Evolutionary conservation across 345 rosid genomes (phyloP).

Genomic region (Syzygium aromaticum): DNA sequence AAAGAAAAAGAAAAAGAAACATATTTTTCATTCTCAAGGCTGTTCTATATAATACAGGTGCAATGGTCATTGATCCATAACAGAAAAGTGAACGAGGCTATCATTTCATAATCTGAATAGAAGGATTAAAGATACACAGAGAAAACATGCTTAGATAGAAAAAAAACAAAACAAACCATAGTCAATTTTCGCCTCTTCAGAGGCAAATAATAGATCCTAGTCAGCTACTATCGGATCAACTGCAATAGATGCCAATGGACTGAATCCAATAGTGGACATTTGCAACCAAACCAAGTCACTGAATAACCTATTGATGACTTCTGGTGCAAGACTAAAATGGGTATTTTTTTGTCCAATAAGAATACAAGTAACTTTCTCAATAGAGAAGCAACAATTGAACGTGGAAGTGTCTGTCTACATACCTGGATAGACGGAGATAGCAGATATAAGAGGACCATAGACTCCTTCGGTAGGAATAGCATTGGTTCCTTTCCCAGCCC

Average conservation of each 20-base stretch:
- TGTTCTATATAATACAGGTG: neutral
- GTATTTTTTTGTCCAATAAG: no score
- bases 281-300: neutral
- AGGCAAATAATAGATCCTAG: neutral
- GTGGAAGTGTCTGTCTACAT: neutral
- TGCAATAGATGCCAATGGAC: neutral
- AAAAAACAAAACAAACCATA: neutral
- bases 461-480: constrained; percentile 29
- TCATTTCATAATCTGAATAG: neutral
- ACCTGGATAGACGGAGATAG: constrained; percentile 13
- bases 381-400: neutral
- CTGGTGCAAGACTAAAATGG: neutral
- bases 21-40: neutral
- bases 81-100: neutral
- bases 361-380: neutral
- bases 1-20: neutral
- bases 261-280: neutral
- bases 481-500: constrained; percentile 65
- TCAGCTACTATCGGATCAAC: neutral
- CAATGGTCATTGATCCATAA: neutral
- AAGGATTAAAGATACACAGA: neutral
- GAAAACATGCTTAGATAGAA: neutral
- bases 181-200: neutral
- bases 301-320: neutral
- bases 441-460: constrained; percentile 66